phyloP scores from a whole-genome alignment of 257 asterid genomes.

The Jacaranda mimosifolia region DNA sequence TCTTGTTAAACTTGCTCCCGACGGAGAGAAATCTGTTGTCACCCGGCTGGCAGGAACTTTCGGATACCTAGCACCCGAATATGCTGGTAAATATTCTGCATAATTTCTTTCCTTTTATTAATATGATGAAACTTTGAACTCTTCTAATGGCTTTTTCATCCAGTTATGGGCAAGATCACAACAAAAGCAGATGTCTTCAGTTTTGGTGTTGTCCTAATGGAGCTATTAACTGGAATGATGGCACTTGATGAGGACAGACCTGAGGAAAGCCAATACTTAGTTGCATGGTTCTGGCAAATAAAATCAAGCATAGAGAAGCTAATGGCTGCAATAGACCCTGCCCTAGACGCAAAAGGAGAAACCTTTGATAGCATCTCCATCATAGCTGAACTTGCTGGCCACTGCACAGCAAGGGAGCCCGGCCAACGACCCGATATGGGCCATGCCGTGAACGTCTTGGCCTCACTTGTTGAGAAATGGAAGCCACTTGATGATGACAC shows the following conservation, averaged over 20 bases:
- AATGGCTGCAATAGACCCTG: slow-evolving; percentile 67
- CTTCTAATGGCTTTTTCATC: not conserved
- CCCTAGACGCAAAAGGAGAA: slow-evolving; percentile 61
- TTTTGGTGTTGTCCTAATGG: slow-evolving; percentile 91
- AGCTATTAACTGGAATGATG: slow-evolving; percentile 85
- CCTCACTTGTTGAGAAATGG: slow-evolving; percentile 88
- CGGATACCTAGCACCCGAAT: slow-evolving; percentile 93
- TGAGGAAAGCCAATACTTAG: slow-evolving; percentile 89
- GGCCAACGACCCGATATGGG: slow-evolving; percentile 93
- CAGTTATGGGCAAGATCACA: slow-evolving; percentile 92
- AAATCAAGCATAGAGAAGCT: slow-evolving; percentile 73
- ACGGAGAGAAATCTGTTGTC: slow-evolving; percentile 78
- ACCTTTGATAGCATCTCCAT: slow-evolving; percentile 60
- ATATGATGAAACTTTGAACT: not conserved
- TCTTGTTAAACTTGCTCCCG: slow-evolving; percentile 90
- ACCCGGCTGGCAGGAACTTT: slow-evolving; percentile 94
- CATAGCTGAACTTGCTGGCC: slow-evolving; percentile 91
- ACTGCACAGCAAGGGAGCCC: slow-evolving; percentile 89
- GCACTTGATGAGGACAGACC: slow-evolving; percentile 79
- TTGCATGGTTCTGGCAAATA: slow-evolving; percentile 80
- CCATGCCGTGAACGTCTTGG: slow-evolving; percentile 73
- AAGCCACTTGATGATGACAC: slow-evolving; percentile 69
- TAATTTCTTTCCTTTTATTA: not conserved
- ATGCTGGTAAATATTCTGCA: slow-evolving; percentile 64
- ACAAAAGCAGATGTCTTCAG: slow-evolving; percentile 90